Conservation (phyloP, 164 flowering plant species). For the Magnolia officinalis region DNA sequence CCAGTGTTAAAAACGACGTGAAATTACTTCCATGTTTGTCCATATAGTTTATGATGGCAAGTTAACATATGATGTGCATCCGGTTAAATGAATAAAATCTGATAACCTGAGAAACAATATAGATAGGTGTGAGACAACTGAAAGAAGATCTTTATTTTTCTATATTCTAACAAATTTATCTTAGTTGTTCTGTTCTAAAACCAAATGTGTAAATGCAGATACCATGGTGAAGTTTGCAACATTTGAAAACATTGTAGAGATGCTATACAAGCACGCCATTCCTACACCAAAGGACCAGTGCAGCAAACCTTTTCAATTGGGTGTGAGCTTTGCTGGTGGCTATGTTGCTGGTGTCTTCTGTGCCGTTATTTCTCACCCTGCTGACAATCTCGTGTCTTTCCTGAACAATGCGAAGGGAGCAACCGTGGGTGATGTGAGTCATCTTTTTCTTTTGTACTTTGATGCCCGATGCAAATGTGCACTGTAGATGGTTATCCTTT, state of each 20-base stretch:
- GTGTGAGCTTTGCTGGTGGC: slow-evolving; percentile 86
- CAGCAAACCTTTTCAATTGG: slow-evolving; percentile 65
- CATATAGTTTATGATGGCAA: too few species aligned
- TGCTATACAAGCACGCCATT: slow-evolving; percentile 64
- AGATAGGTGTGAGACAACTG: too few species aligned
- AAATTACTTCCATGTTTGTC: too few species aligned
- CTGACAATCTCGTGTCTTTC: slow-evolving; percentile 89
- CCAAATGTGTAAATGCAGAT: slow-evolving; percentile 35
- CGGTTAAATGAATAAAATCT: too few species aligned
- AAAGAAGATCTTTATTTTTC: not conserved
- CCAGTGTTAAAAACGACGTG: too few species aligned
- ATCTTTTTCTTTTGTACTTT: not conserved
- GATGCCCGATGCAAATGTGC: not conserved
- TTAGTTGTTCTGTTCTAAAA: not conserved
- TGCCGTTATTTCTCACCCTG: slow-evolving; percentile 84
- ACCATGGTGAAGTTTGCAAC: slow-evolving; percentile 96
- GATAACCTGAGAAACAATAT: too few species aligned
- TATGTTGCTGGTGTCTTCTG: slow-evolving; percentile 84
- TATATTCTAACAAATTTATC: not conserved
- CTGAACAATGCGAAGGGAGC: slow-evolving; percentile 91
- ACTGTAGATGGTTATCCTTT: not conserved
- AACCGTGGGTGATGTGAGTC: slow-evolving; percentile 76
- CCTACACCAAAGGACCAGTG: slow-evolving; percentile 77
- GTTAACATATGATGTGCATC: too few species aligned
- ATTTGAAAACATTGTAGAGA: slow-evolving; percentile 78